Conservation (phyloP, 2,329 filamentous ascomycete species). For the Diaporthe vaccinii region DNA sequence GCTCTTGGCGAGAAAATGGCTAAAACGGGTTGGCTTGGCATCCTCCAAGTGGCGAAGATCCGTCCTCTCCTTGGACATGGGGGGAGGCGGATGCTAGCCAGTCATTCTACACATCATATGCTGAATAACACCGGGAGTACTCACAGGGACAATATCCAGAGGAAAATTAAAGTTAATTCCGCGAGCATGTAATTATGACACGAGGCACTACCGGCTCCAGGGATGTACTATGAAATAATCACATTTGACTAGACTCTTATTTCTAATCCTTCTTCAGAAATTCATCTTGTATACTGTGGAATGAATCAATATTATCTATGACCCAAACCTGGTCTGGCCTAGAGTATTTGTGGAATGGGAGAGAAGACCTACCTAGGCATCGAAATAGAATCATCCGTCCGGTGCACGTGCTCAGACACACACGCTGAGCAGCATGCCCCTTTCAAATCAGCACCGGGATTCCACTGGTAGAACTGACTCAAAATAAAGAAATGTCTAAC, state of each 20-base stretch:
- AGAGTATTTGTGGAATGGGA: not conserved
- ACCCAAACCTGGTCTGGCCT: not conserved
- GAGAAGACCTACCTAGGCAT: no score
- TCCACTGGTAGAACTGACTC: not conserved
- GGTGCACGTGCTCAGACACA: not conserved
- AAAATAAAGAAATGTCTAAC: not conserved
- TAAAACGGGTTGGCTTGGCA: conserved; percentile 15
- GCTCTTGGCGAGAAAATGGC: conserved; percentile 4
- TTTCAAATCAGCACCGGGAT: not conserved
- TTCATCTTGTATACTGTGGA: no score
- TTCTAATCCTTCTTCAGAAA: not conserved
- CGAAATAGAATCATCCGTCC: no score
- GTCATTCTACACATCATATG: not conserved
- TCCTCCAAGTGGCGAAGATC: not conserved
- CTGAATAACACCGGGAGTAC: not conserved
- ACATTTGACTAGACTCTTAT: no score
- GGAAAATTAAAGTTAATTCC: not conserved
- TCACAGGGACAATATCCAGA: not conserved
- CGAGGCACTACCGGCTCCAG: not conserved
- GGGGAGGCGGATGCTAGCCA: no score
- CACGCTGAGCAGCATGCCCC: not conserved
- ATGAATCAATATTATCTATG: not conserved
- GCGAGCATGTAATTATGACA: not conserved
- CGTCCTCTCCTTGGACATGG: not conserved
- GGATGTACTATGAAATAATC: not conserved